These are phyloP conservation scores for Aspergillus egyptiacus DNA, from an alignment of 495 filamentous ascomycete genomes.

Conservation along the genomic window DNA sequence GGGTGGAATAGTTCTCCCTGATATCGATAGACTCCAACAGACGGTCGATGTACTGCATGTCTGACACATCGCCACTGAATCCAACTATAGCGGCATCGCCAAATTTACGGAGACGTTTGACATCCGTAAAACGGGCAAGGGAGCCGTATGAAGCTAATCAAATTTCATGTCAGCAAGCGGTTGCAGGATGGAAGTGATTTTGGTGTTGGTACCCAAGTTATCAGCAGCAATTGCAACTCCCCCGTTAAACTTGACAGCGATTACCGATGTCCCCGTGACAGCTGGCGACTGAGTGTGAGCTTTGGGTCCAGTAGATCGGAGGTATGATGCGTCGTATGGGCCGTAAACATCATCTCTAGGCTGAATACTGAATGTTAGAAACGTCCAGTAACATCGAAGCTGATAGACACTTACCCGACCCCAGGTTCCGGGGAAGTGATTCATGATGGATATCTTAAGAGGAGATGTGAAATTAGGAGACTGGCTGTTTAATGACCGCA, in stretches of 20 bases:
- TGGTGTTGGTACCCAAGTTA: constrained; percentile 69
- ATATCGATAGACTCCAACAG: constrained; percentile 79
- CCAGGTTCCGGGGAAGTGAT: constrained; percentile 94
- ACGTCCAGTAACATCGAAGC: constrained; percentile 15
- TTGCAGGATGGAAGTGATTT: neutral
- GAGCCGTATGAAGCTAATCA: constrained; percentile 88
- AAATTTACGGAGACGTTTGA: constrained; percentile 83
- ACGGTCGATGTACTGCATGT: constrained; percentile 97
- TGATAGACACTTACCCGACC: constrained; percentile 66
- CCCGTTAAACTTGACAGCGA: constrained; percentile 90
- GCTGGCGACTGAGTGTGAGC: constrained; percentile 84
- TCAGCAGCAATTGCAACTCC: constrained; percentile 95
- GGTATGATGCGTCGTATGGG: constrained; percentile 78
- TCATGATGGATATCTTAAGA: constrained; percentile 69
- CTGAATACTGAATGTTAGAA: constrained; percentile 42
- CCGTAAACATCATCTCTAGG: constrained; percentile 95
- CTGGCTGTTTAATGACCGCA: neutral
- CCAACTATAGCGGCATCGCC: constrained; percentile 65
- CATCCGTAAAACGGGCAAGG: constrained; percentile 91
- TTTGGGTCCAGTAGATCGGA: constrained; percentile 65
- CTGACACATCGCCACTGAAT: constrained; percentile 90
- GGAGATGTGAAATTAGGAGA: constrained; percentile 1
- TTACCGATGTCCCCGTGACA: constrained; percentile 92
- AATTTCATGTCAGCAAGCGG: neutral
- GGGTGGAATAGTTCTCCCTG: constrained; percentile 73